Evolutionary conservation across 805 yeast genomes (phyloP), one percentile per base, ranked within the genome.

Genomic region (Deakozyma indianensis): DNA sequence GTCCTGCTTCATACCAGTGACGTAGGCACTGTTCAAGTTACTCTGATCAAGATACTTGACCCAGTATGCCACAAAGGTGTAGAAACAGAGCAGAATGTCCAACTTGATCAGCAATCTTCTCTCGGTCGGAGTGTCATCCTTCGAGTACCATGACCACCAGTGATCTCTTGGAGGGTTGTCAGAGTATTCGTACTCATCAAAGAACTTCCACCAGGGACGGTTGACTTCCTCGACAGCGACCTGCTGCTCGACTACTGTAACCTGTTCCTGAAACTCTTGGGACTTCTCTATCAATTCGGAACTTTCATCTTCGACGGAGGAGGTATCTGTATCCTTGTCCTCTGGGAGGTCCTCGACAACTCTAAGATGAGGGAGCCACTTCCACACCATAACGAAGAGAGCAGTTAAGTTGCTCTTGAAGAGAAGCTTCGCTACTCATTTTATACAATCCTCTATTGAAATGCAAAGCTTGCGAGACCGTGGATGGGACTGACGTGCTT

Each of bases 11-110:
- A 32, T 32, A 32, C 38, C 38, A n/a, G 80, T 71, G 29, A 78
- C 77, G 55, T 78, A 81, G 1, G 86, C 86, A 55, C 79, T 77
- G 47, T 70, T 69, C 47, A 75, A 64, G 56, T 79, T 80, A 35
- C 74, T 66, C 44, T 69, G 69, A 55, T 80, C 86, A 43, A 80
- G 64, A 44, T 77, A 75, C 55, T 80, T 80, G 45, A 80, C 74
- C 82, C 83, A 81, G 58, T 79, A 79, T 1, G 76, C 77, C 47
- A 77, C 59, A 57, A 77, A 71, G 0, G 80, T 67, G 51, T 75
- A 75, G 41, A 51, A 49, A n/a, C 77, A 67, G 43, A 81, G 61
- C 27, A 76, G 55, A 11, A 75, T 49, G 53, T 80, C 86, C 25
- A 79, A 56, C 55, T 80, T 80, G 50, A 66, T 58, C 15, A 77